phyloP scores from a whole-genome alignment of 2,329 filamentous ascomycete genomes.

The Raffaelea albimanens region DNA sequence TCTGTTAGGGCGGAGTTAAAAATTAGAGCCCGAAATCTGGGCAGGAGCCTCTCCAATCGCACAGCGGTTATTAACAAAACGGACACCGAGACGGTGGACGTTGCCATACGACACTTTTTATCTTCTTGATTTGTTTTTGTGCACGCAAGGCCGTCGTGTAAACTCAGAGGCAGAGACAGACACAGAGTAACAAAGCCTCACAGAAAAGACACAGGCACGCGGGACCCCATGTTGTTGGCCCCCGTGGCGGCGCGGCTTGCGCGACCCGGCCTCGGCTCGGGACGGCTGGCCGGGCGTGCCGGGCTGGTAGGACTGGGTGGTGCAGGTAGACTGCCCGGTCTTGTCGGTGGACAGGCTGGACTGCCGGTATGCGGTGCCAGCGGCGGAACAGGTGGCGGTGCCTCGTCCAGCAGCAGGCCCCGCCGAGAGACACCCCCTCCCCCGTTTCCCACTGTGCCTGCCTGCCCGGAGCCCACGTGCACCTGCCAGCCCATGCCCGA shows the following conservation, averaged over 20 bases:
- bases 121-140: too few species aligned
- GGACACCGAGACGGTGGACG: too few species aligned
- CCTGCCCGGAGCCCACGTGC: constrained; percentile 70
- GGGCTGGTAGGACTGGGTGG: neutral
- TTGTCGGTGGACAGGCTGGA: too few species aligned
- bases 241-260: neutral
- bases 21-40: too few species aligned
- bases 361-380: too few species aligned
- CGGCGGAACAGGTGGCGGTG: neutral
- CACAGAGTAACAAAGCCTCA: neutral
- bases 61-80: too few species aligned
- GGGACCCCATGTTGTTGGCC: neutral
- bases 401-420: neutral
- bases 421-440: constrained; percentile 9
- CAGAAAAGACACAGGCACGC: too few species aligned
- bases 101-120: too few species aligned
- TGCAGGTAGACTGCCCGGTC: neutral
- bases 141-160: too few species aligned
- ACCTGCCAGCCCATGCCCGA: constrained; percentile 57
- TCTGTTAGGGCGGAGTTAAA: too few species aligned
- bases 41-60: too few species aligned
- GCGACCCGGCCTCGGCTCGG: neutral
- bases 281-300: too few species aligned
- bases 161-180: neutral
- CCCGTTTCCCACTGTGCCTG: constrained; percentile 33